Percentiles rank a stretch among this genome's conserved stretches.
Conservation (phyloP, 176 grass and related monocot species). For the Carex littledalei region DNA sequence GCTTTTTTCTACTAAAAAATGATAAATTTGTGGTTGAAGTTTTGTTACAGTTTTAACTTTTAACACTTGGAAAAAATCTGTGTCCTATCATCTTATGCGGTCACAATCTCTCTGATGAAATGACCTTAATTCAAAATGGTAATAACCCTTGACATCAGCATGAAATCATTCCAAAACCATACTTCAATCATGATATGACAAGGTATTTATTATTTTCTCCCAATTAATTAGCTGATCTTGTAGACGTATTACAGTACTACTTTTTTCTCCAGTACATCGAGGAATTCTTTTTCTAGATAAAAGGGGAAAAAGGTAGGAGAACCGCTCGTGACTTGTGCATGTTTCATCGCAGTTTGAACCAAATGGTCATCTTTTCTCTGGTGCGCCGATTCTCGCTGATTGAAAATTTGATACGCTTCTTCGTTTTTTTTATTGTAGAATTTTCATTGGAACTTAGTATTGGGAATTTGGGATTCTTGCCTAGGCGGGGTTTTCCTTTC, state of each 20-base stretch:
- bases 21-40: too few relatives aligned
- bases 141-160: not conserved
- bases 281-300: not conserved
- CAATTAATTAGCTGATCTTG: not conserved
- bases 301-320: not conserved
- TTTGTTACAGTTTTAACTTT: not conserved
- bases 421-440: not conserved
- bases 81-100: not conserved
- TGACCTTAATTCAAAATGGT: not conserved
- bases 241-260: not conserved
- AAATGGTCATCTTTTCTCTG: conserved; percentile 16
- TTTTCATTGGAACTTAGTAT: not conserved
- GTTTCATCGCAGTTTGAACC: not conserved
- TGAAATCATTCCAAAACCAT: not conserved
- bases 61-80: not conserved
- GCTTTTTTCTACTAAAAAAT: not conserved
- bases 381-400: conserved; percentile 2
- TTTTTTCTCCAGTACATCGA: not conserved
- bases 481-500: not conserved
- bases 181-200: conserved; percentile 10
- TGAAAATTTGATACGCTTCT: not conserved
- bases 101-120: not conserved
- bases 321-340: conserved; percentile 18
- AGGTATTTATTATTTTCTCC: not conserved
- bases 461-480: not conserved